Base-by-base conservation (phyloP, 768 basidiomycete species). In the Dentipellis sp. region DNA sequence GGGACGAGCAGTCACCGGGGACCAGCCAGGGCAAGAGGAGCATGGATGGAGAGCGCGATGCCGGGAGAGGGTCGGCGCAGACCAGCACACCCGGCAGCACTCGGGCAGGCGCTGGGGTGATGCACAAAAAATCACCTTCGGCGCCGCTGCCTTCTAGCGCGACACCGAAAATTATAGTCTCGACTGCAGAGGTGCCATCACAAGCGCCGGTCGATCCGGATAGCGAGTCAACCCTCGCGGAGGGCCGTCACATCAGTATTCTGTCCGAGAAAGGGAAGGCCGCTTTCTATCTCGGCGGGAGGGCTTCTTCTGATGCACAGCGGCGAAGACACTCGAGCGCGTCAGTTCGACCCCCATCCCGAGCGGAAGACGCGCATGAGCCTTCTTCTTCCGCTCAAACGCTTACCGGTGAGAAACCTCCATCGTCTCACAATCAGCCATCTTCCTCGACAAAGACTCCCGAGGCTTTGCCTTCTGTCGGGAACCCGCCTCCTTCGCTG, bases 21-120 rank as follows among this genome's bases (percentile, higher is more conserved):
- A 54, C 23, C 1, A 59, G 54, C 40, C 52, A 56, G 47, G 50
- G 60, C 14, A 61, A 61, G 23, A n/a, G 29, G 22, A 51, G 50
- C 29, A 49, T 56, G 48, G 58, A 59, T 12, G 50, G 40, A 2
- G 55, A 55, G 21, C 51, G 36, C 14, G 34, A 53, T 40, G 40
- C 53, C 45, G 38, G 56, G 46, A 39, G 40, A 21, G 22, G 37
- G 56, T 47, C 50, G 42, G 7, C 55, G 35, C 37, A 21, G 51
- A 19, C 2, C 39, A 17, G 11, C 22, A 38, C 36, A 40, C 40
- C 54, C 47, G 35, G 51, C 17, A n/a, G 4, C 34, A n/a, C 54
- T 46, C 42, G 42, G 42, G 16, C 42, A 16, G 42, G n/a, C n/a
- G 42, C 10, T 16, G 39, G 39, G 12, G n/a, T 6, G 42, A 45